Evolutionary conservation across 495 filamentous ascomycete species (phyloP).

Genomic region (Penicillium dipodomyicola): DNA sequence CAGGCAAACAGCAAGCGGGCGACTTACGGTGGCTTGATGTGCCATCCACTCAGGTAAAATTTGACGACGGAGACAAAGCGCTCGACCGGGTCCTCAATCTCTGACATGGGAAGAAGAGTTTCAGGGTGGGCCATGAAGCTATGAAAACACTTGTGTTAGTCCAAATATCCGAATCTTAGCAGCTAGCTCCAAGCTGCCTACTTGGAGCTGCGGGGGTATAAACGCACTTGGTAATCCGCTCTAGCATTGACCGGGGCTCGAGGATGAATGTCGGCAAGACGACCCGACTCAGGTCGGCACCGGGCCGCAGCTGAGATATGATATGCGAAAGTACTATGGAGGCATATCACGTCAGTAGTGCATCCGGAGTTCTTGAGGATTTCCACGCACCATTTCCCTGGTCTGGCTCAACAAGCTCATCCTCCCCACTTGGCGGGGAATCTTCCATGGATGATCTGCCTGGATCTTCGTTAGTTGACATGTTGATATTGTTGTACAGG

Average conservation of each 20-base stretch:
- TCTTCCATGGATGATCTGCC: constrained; percentile 59
- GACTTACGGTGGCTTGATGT: constrained; percentile 93
- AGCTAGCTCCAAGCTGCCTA: not conserved
- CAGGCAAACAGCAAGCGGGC: constrained; percentile 5
- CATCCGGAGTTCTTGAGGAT: not conserved
- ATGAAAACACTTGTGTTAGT: constrained; percentile 6
- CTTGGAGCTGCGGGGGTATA: not conserved
- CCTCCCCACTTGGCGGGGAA: constrained; percentile 49
- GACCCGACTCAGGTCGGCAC: constrained; percentile 91
- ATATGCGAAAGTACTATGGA: constrained; percentile 84
- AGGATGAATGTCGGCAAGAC: constrained; percentile 97
- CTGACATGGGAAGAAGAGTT: constrained; percentile 81
- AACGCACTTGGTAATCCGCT: constrained; percentile 93
- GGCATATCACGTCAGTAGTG: constrained; percentile 2
- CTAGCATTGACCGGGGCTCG: constrained; percentile 95
- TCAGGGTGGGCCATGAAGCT: constrained; percentile 99
- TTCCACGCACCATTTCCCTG: constrained; percentile 54
- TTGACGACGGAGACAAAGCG: constrained; percentile 94
- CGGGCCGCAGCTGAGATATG: constrained; percentile 93
- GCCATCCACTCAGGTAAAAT: constrained; percentile 98
- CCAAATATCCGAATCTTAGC: not conserved
- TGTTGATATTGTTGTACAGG: constrained; percentile 18
- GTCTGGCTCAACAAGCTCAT: constrained; percentile 75
- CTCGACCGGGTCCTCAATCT: constrained; percentile 84
- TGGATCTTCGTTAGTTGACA: constrained; percentile 40